phyloP scores from a whole-genome alignment of 1,284 basidiomycete species.

The Neonothopanus nambi region DNA sequence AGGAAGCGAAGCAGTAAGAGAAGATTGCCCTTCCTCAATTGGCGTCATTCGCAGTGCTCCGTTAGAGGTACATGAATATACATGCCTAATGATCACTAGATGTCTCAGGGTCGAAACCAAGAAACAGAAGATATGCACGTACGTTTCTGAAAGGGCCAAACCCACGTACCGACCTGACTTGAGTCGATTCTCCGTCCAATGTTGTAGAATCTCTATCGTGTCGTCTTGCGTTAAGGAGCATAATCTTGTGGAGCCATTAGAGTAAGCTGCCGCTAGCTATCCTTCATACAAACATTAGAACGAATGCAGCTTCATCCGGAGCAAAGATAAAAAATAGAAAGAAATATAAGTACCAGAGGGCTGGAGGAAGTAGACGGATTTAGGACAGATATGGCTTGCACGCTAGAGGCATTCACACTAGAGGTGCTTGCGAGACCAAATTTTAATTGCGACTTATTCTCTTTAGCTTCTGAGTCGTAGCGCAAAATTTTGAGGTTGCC shows the following conservation, averaged over 20 bases:
- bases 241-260: conserved; percentile 52
- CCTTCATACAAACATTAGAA: conserved; percentile 29
- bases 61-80: conserved; percentile 71
- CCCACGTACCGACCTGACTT: conserved; percentile 63
- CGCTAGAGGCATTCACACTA: conserved; percentile 1
- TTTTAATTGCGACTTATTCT: conserved; percentile 27
- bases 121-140: conserved; percentile 16
- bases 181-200: conserved; percentile 67
- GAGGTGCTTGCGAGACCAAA: conserved; percentile 35
- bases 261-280: conserved; percentile 65
- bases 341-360: conserved; percentile 26
- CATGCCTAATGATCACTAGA: conserved; percentile 35
- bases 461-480: conserved; percentile 19
- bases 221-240: conserved; percentile 44
- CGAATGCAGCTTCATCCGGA: neutral
- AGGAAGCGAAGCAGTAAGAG: conserved; percentile 49
- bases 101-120: conserved; percentile 3
- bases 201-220: conserved; percentile 34
- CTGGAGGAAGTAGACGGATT: conserved; percentile 32
- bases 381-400: conserved; percentile 39
- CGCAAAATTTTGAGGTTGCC: conserved; percentile 65
- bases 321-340: no score
- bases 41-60: conserved; percentile 61
- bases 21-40: conserved; percentile 20
- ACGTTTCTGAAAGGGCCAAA: conserved; percentile 49